phyloP scores from a whole-genome alignment of 2,329 filamentous ascomycete genomes.

The Ascochyta fabae region DNA sequence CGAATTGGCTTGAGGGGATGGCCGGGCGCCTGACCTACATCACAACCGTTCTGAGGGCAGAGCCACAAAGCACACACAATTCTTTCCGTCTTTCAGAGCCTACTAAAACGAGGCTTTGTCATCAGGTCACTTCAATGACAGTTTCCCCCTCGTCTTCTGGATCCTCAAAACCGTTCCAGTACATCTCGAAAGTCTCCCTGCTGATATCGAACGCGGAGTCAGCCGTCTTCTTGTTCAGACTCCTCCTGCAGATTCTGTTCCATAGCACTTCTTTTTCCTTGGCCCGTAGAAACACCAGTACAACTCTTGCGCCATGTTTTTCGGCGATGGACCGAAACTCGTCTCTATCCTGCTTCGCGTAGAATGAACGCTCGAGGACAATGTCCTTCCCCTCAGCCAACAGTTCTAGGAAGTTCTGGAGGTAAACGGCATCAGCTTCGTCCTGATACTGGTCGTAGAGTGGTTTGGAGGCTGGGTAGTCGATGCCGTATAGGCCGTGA shows the following conservation, averaged over 20 bases:
- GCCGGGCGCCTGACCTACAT: not conserved
- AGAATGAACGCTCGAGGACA: constrained; percentile 19
- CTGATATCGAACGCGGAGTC: constrained; percentile 17
- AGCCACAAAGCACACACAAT: not conserved
- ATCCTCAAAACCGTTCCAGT: constrained; percentile 21
- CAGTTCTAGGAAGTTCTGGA: constrained; percentile 1
- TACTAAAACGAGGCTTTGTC: too few species aligned
- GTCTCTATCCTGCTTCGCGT: constrained; percentile 18
- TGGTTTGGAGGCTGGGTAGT: constrained; percentile 11
- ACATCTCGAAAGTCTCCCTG: constrained; percentile 16
- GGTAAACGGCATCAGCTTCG: constrained; percentile 12
- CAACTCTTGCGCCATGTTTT: constrained; percentile 9
- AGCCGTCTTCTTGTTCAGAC: constrained; percentile 6
- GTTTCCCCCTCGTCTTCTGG: constrained; percentile 15
- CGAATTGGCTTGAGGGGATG: too few species aligned
- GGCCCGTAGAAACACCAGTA: constrained; percentile 17
- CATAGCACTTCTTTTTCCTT: constrained; percentile 15
- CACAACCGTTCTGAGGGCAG: not conserved
- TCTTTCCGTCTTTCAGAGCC: not conserved
- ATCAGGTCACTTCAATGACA: constrained; percentile 7
- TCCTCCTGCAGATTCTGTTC: constrained; percentile 16
- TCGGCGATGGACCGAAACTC: constrained; percentile 11
- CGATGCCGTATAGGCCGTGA: constrained; percentile 18
- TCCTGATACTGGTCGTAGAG: constrained; percentile 12
- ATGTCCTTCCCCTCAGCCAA: constrained; percentile 10